Evolutionary conservation across 768 basidiomycete genomes (phyloP).

Genomic region (Lyophyllum semitale): DNA sequence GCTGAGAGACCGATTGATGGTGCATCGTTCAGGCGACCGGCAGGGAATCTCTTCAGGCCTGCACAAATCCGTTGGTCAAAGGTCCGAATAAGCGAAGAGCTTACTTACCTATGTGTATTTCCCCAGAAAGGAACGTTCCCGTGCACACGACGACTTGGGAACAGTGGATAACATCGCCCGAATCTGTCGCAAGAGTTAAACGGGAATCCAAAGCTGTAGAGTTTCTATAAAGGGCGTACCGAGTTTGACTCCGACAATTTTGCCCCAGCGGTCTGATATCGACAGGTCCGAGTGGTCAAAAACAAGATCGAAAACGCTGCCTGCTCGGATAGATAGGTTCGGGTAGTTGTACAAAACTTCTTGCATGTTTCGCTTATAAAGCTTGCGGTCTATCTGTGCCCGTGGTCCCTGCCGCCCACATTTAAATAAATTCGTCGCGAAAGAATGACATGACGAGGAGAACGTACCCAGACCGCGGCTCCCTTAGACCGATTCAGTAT

Average conservation of each 20-base stretch:
- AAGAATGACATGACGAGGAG: neutral
- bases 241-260: constrained; percentile 65
- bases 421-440: neutral
- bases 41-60: constrained; percentile 77
- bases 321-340: constrained; percentile 68
- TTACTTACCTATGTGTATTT: constrained; percentile 80
- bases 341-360: constrained; percentile 62
- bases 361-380: constrained; percentile 88
- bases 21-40: constrained; percentile 73
- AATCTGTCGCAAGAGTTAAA: constrained; percentile 44
- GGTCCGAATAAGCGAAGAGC: neutral
- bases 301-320: constrained; percentile 78
- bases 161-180: constrained; percentile 74
- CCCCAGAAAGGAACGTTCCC: constrained; percentile 88
- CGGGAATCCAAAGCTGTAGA: neutral
- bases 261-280: constrained; percentile 45
- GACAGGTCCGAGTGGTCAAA: constrained; percentile 50
- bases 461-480: constrained; percentile 84
- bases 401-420: constrained; percentile 70
- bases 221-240: constrained; percentile 37
- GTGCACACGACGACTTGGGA: constrained; percentile 87
- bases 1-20: constrained; percentile 76
- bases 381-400: constrained; percentile 83
- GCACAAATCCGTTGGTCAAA: neutral
- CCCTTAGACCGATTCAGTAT: constrained; percentile 86